Base-by-base conservation (phyloP, 345 rosid genomes). In the Dovyalis caffra region DNA sequence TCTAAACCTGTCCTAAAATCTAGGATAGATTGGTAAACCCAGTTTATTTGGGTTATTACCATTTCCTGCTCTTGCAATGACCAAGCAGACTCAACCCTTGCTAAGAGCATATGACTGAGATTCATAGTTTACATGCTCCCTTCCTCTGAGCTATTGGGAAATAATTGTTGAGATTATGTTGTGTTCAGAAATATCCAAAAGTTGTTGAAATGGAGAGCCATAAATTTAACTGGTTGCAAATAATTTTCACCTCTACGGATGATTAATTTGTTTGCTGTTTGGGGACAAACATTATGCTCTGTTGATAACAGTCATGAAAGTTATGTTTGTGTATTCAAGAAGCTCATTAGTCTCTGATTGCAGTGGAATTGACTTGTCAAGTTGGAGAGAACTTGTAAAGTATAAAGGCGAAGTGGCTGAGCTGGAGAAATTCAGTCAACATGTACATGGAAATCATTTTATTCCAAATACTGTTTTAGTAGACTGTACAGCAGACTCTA, bases 401-500 rank as follows among this genome's bases (percentile, higher is more conserved):
- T 91, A 87, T 83, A 76, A 84, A 68, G 97, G 97, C 65, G 89
- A 90, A 84, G 90, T 76, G 73, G 92, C 97, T 68, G 88, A 88
- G 74, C 26, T 92, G 76, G 97, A 87, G 53, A 93, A 90, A 77
- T 93, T 96, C 83, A 82, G 86, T 64, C 93, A 85, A 51, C 90
- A 89, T 76, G 95, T 96, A 67, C 92, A 85, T 77, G 97, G 92
- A 77, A 96, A 93, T 80, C 95, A 90, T 84, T 93, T 90, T 79
- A 86, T 96, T 78, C 99, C 98, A 71, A 96, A 93, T 83, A 89
- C 95, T n/a, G 98, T 88, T 61, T 64, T 96, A 74, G 99, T 96
- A 74, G 99, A 96, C 78, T 96, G 99, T 80, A 93, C 99, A n/a
- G 97, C 99, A 56, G 98, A 96, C 69, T 84, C 99, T 61, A 73